Percentiles rank a stretch among this genome's conserved stretches.
phyloP scores from a whole-genome alignment of 345 rosid genomes.

The Excoecaria cochinchinensis region DNA sequence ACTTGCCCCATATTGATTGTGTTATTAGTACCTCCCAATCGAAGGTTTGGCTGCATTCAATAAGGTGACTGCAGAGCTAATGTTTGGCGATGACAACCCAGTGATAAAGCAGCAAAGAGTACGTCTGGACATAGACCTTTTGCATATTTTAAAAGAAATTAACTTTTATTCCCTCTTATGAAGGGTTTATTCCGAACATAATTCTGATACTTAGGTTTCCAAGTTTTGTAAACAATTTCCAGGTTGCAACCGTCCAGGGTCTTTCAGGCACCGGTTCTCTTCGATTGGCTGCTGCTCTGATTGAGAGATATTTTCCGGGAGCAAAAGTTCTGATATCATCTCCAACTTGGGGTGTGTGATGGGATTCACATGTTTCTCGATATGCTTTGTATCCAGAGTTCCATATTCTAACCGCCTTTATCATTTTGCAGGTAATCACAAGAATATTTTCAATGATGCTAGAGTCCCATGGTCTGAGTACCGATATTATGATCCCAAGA shows the following conservation, averaged over 20 bases:
- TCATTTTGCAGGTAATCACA: slow-evolving; percentile 77
- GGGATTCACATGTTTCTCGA: slow-evolving; percentile 12
- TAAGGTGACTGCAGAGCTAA: slow-evolving; percentile 85
- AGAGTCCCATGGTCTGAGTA: slow-evolving; percentile 95
- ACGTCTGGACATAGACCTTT: slow-evolving; percentile 28
- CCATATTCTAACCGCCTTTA: slow-evolving; percentile 4
- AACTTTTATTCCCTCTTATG: not conserved
- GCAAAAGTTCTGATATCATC: slow-evolving; percentile 86
- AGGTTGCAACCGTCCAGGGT: slow-evolving; percentile 98
- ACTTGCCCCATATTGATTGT: slow-evolving; percentile 9
- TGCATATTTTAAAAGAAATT: not conserved
- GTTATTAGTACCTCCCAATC: slow-evolving; percentile 88
- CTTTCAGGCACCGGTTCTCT: slow-evolving; percentile 98
- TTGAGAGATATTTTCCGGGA: slow-evolving; percentile 89
- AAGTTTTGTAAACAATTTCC: slow-evolving; percentile 16
- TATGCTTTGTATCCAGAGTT: not conserved
- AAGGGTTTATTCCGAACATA: slow-evolving; percentile 2
- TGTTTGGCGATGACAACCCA: slow-evolving; percentile 76
- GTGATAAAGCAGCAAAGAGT: slow-evolving; percentile 73
- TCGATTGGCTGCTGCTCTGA: slow-evolving; percentile 87
- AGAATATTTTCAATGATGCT: slow-evolving; percentile 95
- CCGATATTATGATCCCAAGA: slow-evolving; percentile 92
- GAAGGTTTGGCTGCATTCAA: slow-evolving; percentile 96
- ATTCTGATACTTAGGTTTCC: slow-evolving; percentile 3
- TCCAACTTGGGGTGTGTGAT: slow-evolving; percentile 81